phyloP scores from a whole-genome alignment of 2,329 filamentous ascomycete genomes.

The Pyricularia sp. region DNA sequence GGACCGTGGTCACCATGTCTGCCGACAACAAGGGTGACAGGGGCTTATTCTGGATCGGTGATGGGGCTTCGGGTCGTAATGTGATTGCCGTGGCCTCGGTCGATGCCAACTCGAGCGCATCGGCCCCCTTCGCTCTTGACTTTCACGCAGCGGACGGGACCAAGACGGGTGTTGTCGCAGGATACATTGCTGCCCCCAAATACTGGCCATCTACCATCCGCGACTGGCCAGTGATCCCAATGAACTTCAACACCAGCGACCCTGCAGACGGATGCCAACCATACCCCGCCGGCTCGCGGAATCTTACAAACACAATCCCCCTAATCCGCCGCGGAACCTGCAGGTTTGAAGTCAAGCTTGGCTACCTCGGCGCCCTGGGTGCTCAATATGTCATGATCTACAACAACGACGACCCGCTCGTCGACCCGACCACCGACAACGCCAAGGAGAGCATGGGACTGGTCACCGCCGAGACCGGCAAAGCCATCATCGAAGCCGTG shows the following conservation, averaged over 20 bases:
- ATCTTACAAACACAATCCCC: conserved; percentile 26
- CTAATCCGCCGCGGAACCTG: conserved; percentile 23
- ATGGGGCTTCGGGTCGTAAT: conserved; percentile 20
- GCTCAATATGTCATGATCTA: conserved; percentile 21
- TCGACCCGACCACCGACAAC: not conserved
- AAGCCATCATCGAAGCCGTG: conserved; percentile 17
- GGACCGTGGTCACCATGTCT: conserved; percentile 25
- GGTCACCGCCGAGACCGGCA: conserved; percentile 10
- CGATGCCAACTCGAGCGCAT: conserved; percentile 11
- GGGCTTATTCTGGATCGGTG: conserved; percentile 10
- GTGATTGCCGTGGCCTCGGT: conserved; percentile 32
- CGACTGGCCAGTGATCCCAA: conserved; percentile 12
- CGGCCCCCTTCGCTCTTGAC: conserved; percentile 8
- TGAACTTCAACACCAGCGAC: conserved; percentile 12
- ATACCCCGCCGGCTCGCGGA: conserved; percentile 21
- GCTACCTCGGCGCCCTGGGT: conserved; percentile 16
- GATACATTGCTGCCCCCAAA: not conserved
- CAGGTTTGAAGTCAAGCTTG: conserved; percentile 12
- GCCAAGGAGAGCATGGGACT: not conserved
- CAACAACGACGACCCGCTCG: conserved; percentile 3
- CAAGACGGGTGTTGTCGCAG: not conserved
- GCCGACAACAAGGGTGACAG: conserved; percentile 26
- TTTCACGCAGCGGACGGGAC: conserved; percentile 3
- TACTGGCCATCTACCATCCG: conserved; percentile 5
- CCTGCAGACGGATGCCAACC: conserved; percentile 23